Evolutionary conservation across 2,329 filamentous ascomycete species (phyloP).

Genomic region (Periconia digitata): DNA sequence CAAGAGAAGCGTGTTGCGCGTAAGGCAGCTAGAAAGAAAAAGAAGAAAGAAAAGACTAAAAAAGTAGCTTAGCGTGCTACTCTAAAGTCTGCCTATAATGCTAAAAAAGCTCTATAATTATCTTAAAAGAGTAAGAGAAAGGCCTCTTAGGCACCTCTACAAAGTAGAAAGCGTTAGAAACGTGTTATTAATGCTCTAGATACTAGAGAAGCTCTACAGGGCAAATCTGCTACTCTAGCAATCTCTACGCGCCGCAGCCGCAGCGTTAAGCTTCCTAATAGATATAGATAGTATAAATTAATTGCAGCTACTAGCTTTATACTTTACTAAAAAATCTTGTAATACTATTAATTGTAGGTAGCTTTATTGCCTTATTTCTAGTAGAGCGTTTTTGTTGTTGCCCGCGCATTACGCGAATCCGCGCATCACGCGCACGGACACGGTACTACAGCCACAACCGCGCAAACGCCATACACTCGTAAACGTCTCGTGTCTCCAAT

Average conservation of each 20-base stretch:
- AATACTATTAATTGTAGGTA: conserved; percentile 4
- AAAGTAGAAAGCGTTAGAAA: background rate
- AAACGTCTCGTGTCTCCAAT: conserved; percentile 6
- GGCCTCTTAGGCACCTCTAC: background rate
- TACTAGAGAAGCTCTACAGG: background rate
- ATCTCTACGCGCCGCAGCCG: background rate
- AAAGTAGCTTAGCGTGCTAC: too few relatives aligned
- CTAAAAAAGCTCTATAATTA: background rate
- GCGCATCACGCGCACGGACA: background rate
- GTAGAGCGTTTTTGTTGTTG: conserved; percentile 4
- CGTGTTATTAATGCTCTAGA: background rate
- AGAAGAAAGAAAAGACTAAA: too few relatives aligned
- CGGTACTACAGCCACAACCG: background rate
- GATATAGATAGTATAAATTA: conserved; percentile 6
- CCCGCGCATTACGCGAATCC: too few relatives aligned
- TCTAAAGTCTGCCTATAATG: background rate
- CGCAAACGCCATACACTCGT: background rate
- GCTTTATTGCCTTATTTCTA: conserved; percentile 3
- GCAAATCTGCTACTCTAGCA: background rate
- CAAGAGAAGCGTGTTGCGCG: too few relatives aligned
- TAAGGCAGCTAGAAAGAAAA: too few relatives aligned
- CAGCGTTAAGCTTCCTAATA: conserved; percentile 1
- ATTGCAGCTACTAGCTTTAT: conserved; percentile 1
- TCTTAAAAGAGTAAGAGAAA: background rate
- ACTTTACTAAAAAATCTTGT: conserved; percentile 4